Base-by-base conservation (phyloP, 306 rosid species). In the Delonix regia region DNA sequence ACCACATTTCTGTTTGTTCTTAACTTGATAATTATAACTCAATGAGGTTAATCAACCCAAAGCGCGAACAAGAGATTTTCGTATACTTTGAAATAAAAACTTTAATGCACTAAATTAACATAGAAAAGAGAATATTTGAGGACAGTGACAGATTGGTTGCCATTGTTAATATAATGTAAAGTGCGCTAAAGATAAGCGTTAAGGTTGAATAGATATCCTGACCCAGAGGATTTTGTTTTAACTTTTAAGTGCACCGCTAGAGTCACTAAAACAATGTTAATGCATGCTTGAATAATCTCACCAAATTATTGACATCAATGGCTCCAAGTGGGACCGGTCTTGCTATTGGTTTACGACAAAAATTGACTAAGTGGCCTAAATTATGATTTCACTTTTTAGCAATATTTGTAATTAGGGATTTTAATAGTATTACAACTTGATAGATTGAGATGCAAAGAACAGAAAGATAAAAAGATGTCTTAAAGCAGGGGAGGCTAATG, bases 401-500 rank as follows among this genome's bases (percentile, higher is more conserved):
- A 34, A 64, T 1, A 9, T 38, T n/a, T 15, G 30, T 18, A n/a
- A 36, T 4, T 21, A 65, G 55, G 33, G 22, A n/a, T n/a, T n/a
- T n/a, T n/a, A n/a, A n/a, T n/a, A n/a, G n/a, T n/a, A n/a, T 25
- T 59, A 27, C 16, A 5, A 59, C 27, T 4, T 38, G 41, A 38
- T 38, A 5, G 9, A 38, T 38, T 38, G n/a, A n/a, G n/a, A n/a
- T n/a, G n/a, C 41, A 38, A 38, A 2, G 9, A 38, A 38, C 0
- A 38, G 41, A 36, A 38, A 64, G 14, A 41, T 18, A 38, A 64
- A 36, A 64, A 15, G 24, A 5, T 1, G 1, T 25, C 41, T 7
- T 7, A 38, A 38, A 25, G 74, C 77, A 94, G 98, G 98, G 0
- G 51, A 94, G 9, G 83, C 97, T 2, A 88, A 90, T n/a, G 91